Evolutionary conservation across 179 eudicot genomes (phyloP).

Genomic region (Silene noctiflora): DNA sequence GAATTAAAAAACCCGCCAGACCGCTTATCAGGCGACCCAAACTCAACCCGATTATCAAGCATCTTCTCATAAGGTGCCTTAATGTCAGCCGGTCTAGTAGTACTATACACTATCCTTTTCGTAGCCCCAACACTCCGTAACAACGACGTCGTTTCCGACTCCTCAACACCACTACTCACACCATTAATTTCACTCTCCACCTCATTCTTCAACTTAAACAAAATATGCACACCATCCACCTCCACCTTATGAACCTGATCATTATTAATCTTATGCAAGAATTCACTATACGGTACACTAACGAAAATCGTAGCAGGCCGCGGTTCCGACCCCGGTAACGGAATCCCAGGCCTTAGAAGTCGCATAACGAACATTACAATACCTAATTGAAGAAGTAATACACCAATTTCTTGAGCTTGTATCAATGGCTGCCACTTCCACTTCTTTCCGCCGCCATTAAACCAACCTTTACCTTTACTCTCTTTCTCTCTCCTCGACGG

Average conservation of each 20-base stretch:
- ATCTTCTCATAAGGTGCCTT: slow-evolving; percentile 95
- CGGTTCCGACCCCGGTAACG: slow-evolving; percentile 73
- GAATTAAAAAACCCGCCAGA: slow-evolving; percentile 83
- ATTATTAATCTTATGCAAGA: slow-evolving; percentile 60
- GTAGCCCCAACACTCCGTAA: slow-evolving; percentile 57
- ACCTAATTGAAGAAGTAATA: slow-evolving; percentile 65
- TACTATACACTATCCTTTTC: slow-evolving; percentile 68
- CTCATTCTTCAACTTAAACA: slow-evolving; percentile 72
- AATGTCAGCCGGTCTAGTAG: slow-evolving; percentile 78
- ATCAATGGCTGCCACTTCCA: slow-evolving; percentile 83
- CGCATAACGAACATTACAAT: slow-evolving; percentile 76
- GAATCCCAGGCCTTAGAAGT: slow-evolving; percentile 69
- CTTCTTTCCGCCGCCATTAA: slow-evolving; percentile 32
- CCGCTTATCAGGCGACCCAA: slow-evolving; percentile 93
- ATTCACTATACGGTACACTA: slow-evolving; percentile 83
- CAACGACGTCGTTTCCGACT: slow-evolving; percentile 48
- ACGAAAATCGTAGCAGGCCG: slow-evolving; percentile 51
- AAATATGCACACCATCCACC: slow-evolving; percentile 82
- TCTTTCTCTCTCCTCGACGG: slow-evolving; percentile 41
- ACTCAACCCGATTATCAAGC: slow-evolving; percentile 82
- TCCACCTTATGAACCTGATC: slow-evolving; percentile 87
- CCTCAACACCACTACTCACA: slow-evolving; percentile 49
- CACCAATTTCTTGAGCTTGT: slow-evolving; percentile 74
- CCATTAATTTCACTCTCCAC: slow-evolving; percentile 19
- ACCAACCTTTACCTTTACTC: slow-evolving; percentile 32